These are phyloP conservation scores for Aspergillus sclerotialis DNA, from an alignment of 2,329 filamentous ascomycete species.

Conservation along the genomic window DNA sequence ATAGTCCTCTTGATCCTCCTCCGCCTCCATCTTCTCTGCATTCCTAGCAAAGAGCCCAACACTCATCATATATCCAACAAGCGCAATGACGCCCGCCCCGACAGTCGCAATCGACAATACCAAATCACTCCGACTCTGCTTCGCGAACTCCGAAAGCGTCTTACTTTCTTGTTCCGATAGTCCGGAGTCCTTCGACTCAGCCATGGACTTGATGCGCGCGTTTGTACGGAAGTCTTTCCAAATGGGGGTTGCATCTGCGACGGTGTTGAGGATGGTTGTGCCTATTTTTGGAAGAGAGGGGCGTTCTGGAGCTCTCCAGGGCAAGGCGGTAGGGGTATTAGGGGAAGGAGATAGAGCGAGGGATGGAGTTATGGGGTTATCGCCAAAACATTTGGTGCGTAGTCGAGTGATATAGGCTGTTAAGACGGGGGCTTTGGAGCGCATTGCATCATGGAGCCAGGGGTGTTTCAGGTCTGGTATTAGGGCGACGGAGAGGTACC, in stretches of 20 bases:
- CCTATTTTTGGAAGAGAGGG: slow-evolving; percentile 26
- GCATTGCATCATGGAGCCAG: slow-evolving; percentile 55
- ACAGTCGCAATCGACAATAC: slow-evolving; percentile 30
- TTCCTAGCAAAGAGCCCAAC: slow-evolving; percentile 19
- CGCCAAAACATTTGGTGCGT: slow-evolving; percentile 31
- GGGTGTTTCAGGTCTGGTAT: slow-evolving; percentile 53
- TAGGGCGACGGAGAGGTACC: slow-evolving; percentile 70
- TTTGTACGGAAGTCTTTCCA: slow-evolving; percentile 28
- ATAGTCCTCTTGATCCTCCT: slow-evolving; percentile 8
- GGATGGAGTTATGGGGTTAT: slow-evolving; percentile 10
- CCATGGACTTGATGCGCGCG: slow-evolving; percentile 29
- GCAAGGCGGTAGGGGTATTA: slow-evolving; percentile 14
- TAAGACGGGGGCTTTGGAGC: slow-evolving; percentile 41
- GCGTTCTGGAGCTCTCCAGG: slow-evolving; percentile 30
- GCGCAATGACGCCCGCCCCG: slow-evolving; percentile 24
- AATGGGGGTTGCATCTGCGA: slow-evolving; percentile 32
- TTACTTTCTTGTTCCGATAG: slow-evolving; percentile 18
- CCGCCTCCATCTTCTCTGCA: slow-evolving; percentile 8
- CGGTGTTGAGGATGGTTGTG: slow-evolving; percentile 25
- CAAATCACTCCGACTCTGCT: slow-evolving; percentile 25
- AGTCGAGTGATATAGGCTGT: slow-evolving; percentile 39
- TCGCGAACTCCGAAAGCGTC: slow-evolving; percentile 17
- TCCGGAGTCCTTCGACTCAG: slow-evolving; percentile 17
- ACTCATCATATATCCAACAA: slow-evolving; percentile 31
- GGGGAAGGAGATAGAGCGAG: slow-evolving; percentile 12